Evolutionary conservation across 2,329 filamentous ascomycete species (phyloP).

Genomic region (Fusarium illudens): DNA sequence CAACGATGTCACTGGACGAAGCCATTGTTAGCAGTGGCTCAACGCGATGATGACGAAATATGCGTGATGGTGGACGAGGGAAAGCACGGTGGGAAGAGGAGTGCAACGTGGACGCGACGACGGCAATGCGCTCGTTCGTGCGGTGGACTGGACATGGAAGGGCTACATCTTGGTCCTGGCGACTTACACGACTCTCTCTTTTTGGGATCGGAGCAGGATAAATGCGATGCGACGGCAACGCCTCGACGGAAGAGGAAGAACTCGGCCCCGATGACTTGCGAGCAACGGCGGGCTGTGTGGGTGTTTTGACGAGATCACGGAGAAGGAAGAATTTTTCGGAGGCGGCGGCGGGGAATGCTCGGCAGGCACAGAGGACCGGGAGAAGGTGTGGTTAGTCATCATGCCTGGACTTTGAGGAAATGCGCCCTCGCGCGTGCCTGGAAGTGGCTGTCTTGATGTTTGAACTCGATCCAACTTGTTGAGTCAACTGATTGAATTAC

Average conservation of each 20-base stretch:
- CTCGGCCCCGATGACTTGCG: constrained; percentile 48
- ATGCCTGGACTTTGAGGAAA: no score
- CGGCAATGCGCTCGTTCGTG: constrained; percentile 21
- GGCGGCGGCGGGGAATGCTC: constrained; percentile 36
- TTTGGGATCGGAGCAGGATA: constrained; percentile 54
- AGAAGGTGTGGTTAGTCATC: constrained; percentile 28
- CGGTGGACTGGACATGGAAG: constrained; percentile 22
- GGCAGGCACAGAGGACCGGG: constrained; percentile 7
- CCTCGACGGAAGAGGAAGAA: constrained; percentile 59
- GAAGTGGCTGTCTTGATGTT: not conserved
- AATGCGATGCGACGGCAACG: constrained; percentile 52
- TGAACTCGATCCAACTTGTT: not conserved
- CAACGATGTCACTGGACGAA: constrained; percentile 39
- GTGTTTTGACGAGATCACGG: constrained; percentile 48
- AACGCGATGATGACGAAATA: constrained; percentile 35
- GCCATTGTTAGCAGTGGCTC: constrained; percentile 40
- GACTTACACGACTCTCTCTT: constrained; percentile 49
- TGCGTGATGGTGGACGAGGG: constrained; percentile 15
- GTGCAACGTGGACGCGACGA: constrained; percentile 20
- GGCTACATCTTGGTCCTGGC: constrained; percentile 34
- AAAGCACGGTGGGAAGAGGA: constrained; percentile 23
- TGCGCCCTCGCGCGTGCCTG: not conserved
- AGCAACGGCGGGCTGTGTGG: constrained; percentile 43
- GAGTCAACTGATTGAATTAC: not conserved
- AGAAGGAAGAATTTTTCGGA: constrained; percentile 51